phyloP scores from a whole-genome alignment of 2,329 filamentous ascomycete species.

The Exophiala phaeomuriformis region DNA sequence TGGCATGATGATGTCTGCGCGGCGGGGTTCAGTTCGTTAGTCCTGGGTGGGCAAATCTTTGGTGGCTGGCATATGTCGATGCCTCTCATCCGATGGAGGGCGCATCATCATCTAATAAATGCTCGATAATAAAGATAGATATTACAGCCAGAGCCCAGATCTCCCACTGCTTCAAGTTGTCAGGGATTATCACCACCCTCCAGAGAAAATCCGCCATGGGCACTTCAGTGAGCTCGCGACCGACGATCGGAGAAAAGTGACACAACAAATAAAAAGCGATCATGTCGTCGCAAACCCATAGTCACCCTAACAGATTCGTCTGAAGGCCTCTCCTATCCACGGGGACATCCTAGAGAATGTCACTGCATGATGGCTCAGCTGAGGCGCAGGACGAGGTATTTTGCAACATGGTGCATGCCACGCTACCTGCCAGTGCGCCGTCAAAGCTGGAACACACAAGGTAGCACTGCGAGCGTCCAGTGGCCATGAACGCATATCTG shows the following conservation, averaged over 20 bases:
- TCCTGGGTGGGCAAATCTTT: not conserved
- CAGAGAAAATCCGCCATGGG: not conserved
- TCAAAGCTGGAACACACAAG: too few relatives aligned
- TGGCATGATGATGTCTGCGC: slow-evolving; percentile 13
- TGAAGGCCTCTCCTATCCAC: not conserved
- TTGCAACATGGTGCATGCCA: too few relatives aligned
- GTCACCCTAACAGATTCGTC: too few relatives aligned
- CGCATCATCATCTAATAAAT: not conserved
- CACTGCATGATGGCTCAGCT: not conserved
- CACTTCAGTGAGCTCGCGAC: slow-evolving; percentile 1
- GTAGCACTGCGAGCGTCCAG: too few relatives aligned
- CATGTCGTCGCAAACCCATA: not conserved
- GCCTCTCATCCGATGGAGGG: slow-evolving; percentile 5
- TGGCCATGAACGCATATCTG: not conserved
- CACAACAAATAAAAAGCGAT: not conserved
- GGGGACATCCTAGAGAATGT: not conserved
- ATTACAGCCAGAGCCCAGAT: not conserved
- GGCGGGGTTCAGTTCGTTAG: not conserved
- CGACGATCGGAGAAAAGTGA: slow-evolving; percentile 1
- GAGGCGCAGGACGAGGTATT: too few relatives aligned
- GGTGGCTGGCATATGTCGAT: not conserved
- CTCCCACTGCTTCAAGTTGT: not conserved
- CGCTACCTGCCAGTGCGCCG: too few relatives aligned
- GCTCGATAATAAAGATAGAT: not conserved
- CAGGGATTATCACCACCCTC: not conserved